A percentile compares a stretch with the other conserved stretches of the same genome.
Evolutionary conservation across 2,329 filamentous ascomycete species (phyloP).

Genomic region (Xylariaceae sp.): DNA sequence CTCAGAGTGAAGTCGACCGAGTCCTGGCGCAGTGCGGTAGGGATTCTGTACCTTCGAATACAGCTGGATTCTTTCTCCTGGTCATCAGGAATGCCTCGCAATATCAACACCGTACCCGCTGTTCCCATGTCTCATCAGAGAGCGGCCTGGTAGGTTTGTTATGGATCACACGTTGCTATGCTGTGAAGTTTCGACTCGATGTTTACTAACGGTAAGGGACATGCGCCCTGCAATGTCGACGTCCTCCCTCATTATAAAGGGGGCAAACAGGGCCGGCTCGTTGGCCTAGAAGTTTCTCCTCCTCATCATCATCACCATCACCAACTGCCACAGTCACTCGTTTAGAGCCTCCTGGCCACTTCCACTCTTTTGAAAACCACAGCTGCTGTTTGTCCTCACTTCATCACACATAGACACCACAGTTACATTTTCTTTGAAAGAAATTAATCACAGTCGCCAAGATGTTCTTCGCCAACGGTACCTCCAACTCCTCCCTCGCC

Average conservation of each 20-base stretch:
- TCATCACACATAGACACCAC: conserved; percentile 1
- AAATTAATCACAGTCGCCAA: conserved; percentile 15
- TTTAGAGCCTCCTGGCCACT: conserved; percentile 25
- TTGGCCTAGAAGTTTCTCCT: background rate
- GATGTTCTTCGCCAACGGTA: conserved; percentile 28
- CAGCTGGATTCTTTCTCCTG: background rate
- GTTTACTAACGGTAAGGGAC: conserved; percentile 15
- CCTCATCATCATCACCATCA: conserved; percentile 15
- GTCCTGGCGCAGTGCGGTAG: conserved; percentile 17
- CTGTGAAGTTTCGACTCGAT: conserved; percentile 6
- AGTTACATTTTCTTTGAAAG: conserved; percentile 2
- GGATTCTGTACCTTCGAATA: background rate
- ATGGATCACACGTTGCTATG: conserved; percentile 19
- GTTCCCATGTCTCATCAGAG: background rate
- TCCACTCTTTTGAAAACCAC: conserved; percentile 14
- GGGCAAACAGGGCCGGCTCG: conserved; percentile 12
- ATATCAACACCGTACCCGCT: conserved; percentile 28
- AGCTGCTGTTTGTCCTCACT: background rate
- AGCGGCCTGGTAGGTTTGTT: conserved; percentile 13
- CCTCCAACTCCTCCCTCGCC: conserved; percentile 31
- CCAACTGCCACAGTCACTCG: conserved; percentile 26
- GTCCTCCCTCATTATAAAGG: conserved; percentile 30
- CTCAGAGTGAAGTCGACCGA: conserved; percentile 18
- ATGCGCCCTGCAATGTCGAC: conserved; percentile 24
- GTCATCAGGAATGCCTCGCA: conserved; percentile 28